Evolutionary conservation across 331 rosid species (phyloP), one percentile per base, ranked within the genome.

Genomic region (Quercus tomentella): DNA sequence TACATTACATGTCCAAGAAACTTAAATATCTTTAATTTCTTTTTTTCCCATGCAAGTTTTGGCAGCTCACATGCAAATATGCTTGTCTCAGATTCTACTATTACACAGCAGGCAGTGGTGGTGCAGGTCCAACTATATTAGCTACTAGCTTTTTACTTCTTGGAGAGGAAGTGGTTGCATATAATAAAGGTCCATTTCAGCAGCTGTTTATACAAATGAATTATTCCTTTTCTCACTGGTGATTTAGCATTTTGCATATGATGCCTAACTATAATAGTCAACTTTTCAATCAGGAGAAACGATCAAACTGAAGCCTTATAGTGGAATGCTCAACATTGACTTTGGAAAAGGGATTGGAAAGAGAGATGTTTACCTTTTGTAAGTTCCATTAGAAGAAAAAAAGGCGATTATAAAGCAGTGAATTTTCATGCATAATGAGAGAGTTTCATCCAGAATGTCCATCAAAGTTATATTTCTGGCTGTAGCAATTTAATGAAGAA

Each of bases 101-200:
- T 91, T 91, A 89, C 87, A 92, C 98, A 69, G 98, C 94, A 66
- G 98, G 98, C 77, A 89, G 91, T 66, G 98, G 98, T 55, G 98
- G 98, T 72, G 97, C 97, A 57, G 97, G 97, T 82, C 98, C 98
- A 63, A 92, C 98, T 43, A 90, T 92, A 86, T 87, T 92, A 74
- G 94, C 97, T 30, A 92, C 98, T 52, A 94, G 98, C 73, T 94
- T 94, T 88, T 84, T 94, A 76, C 84, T 94, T 70, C 89, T 94
- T 75, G 98, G 98, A 80, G 98, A 94, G 86, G 97, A 94, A 86
- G 97, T 94, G 75, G 86, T 89, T 82, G 98, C 97, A 8, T 94
- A 88, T 84, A 89, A 81, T 86, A 92, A 91, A 89, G 98, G 97
- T 91, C 77, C 74, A 79, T 80, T 11, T 75, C 84, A 56, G 67